A percentile compares a stretch with the other conserved stretches of the same genome.
These are phyloP conservation scores for Aspergillus brasiliensis DNA, from an alignment of 2,329 filamentous ascomycete species.

Conservation along the genomic window DNA sequence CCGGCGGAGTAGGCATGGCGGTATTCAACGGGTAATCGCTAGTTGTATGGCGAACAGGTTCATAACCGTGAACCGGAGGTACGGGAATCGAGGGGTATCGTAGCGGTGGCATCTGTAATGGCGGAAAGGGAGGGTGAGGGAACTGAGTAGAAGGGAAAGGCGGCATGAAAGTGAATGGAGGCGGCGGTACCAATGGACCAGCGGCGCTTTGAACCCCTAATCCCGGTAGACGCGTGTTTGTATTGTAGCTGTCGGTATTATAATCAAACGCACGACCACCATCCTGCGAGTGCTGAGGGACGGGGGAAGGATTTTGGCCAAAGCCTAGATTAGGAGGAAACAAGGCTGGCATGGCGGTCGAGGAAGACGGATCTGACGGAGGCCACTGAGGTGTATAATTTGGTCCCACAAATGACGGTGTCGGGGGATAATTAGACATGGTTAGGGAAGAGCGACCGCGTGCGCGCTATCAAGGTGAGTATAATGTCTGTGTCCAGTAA, in stretches of 20 bases:
- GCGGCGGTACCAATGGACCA: conserved; percentile 28
- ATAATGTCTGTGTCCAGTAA: conserved; percentile 7
- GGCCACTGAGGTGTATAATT: conserved; percentile 42
- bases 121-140: conserved; percentile 36
- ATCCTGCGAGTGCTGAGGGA: conserved; percentile 24
- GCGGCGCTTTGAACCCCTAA: conserved; percentile 26
- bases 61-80: conserved; percentile 18
- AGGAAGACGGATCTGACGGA: conserved; percentile 29
- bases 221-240: conserved; percentile 35
- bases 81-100: conserved; percentile 26
- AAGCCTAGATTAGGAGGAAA: conserved; percentile 29
- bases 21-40: conserved; percentile 13
- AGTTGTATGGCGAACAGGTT: conserved; percentile 10
- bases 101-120: conserved; percentile 28
- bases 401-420: conserved; percentile 46
- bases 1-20: conserved; percentile 11
- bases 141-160: conserved; percentile 38
- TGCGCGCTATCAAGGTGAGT: neutral
- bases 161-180: conserved; percentile 33
- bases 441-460: conserved; percentile 10
- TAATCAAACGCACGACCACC: conserved; percentile 22
- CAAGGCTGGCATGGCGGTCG: conserved; percentile 25
- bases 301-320: conserved; percentile 26
- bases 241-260: conserved; percentile 28
- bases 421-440: conserved; percentile 54